A percentile compares a stretch with the other conserved stretches of the same genome.
Conservation (phyloP, 116 monocot genomes). For the Zostera marina region DNA sequence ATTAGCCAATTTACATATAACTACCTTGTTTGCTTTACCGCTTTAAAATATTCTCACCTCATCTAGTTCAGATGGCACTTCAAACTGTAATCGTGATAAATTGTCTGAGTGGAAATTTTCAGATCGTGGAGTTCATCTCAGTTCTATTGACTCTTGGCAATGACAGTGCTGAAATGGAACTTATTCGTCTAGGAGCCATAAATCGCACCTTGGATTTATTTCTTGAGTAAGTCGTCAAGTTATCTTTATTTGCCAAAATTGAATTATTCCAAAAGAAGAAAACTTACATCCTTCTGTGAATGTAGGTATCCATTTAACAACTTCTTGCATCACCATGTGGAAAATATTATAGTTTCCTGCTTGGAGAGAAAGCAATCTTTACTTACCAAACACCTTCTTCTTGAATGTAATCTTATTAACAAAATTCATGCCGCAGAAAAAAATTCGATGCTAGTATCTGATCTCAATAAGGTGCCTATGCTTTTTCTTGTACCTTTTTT, state of each 20-base stretch:
- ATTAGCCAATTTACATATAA: too few species aligned
- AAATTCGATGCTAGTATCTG: slow-evolving; percentile 21
- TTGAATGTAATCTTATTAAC: slow-evolving; percentile 51
- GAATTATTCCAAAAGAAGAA: not conserved
- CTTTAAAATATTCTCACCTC: not conserved
- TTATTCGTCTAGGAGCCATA: slow-evolving; percentile 58
- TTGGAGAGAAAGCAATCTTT: slow-evolving; percentile 62
- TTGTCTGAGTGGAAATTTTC: slow-evolving; percentile 1
- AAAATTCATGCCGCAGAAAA: slow-evolving; percentile 83
- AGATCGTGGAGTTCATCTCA: slow-evolving; percentile 99
- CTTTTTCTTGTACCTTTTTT: too few species aligned
- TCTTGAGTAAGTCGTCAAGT: slow-evolving; percentile 56
- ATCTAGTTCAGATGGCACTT: not conserved
- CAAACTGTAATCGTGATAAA: not conserved
- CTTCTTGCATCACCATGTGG: slow-evolving; percentile 94
- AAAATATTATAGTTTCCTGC: slow-evolving; percentile 66
- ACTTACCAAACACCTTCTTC: slow-evolving; percentile 64
- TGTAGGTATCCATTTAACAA: slow-evolving; percentile 96
- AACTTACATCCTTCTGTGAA: slow-evolving; percentile 1
- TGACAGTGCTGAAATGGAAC: slow-evolving; percentile 72
- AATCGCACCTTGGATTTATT: slow-evolving; percentile 54
- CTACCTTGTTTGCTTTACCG: too few species aligned
- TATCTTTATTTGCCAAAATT: slow-evolving; percentile 1
- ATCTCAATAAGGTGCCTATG: slow-evolving; percentile 3
- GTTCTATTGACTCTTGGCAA: slow-evolving; percentile 75